Percentiles rank a stretch among this genome's conserved stretches.
Conservation (phyloP, 306 rosid genomes). For the Corylus americana region DNA sequence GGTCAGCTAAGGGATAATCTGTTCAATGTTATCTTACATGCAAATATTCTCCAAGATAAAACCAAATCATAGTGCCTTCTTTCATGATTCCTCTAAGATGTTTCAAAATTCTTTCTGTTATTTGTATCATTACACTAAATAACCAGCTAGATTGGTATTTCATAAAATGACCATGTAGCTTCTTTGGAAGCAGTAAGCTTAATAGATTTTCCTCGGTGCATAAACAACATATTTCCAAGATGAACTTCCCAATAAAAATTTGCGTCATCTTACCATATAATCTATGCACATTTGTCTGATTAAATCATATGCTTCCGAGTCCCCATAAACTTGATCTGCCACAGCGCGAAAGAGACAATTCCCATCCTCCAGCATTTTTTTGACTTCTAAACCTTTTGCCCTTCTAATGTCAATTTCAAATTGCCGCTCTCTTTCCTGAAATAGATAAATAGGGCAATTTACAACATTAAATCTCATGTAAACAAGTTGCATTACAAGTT, state of each 20-base stretch:
- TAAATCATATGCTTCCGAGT: slow-evolving; percentile 70
- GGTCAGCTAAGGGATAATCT: not conserved
- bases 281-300: slow-evolving; percentile 89
- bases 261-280: slow-evolving; percentile 67
- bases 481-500: slow-evolving; percentile 7
- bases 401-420: slow-evolving; percentile 89
- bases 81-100: not conserved
- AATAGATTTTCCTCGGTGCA: slow-evolving; percentile 9
- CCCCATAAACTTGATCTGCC: slow-evolving; percentile 98
- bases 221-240: slow-evolving; percentile 1
- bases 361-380: slow-evolving; percentile 91
- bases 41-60: not conserved
- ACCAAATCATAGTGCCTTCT: not conserved
- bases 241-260: not conserved
- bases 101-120: not conserved
- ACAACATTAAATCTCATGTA: not conserved
- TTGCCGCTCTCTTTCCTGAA: slow-evolving; percentile 85
- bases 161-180: slow-evolving; percentile 14
- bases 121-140: not conserved
- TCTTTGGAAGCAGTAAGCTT: not conserved
- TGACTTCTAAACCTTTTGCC: slow-evolving; percentile 79
- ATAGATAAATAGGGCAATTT: slow-evolving; percentile 25
- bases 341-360: slow-evolving; percentile 98
- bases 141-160: not conserved
- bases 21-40: not conserved